These are phyloP conservation scores for Corynespora cassiicola DNA, from an alignment of 2,329 filamentous ascomycete species.

Conservation along the genomic window DNA sequence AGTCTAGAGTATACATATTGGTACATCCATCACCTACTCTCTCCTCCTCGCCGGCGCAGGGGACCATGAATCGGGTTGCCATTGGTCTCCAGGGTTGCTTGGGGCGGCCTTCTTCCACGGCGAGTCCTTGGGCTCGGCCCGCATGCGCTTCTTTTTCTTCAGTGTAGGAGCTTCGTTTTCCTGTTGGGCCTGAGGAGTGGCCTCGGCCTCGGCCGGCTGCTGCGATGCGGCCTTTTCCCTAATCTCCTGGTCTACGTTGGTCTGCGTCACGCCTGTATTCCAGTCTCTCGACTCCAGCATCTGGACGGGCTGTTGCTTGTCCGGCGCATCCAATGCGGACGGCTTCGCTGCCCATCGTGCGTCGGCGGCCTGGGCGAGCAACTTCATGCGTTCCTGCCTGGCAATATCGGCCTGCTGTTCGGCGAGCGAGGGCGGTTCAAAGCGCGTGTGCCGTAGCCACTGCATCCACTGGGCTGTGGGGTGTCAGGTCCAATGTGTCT, in stretches of 20 bases:
- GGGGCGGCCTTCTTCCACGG: slow-evolving; percentile 49
- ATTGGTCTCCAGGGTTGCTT: slow-evolving; percentile 51
- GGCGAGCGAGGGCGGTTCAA: slow-evolving; percentile 60
- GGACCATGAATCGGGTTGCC: slow-evolving; percentile 55
- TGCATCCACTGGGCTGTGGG: slow-evolving; percentile 69
- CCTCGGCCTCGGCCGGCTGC: slow-evolving; percentile 13
- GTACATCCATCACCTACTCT: no score
- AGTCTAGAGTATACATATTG: no score
- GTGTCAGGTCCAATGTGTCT: slow-evolving; percentile 9
- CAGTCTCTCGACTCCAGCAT: slow-evolving; percentile 53
- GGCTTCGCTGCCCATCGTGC: slow-evolving; percentile 67
- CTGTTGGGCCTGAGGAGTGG: slow-evolving; percentile 34
- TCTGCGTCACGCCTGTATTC: slow-evolving; percentile 44
- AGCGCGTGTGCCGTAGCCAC: slow-evolving; percentile 69
- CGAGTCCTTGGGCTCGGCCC: slow-evolving; percentile 40
- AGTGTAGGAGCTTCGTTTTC: slow-evolving; percentile 17
- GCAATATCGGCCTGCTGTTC: slow-evolving; percentile 66
- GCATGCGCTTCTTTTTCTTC: slow-evolving; percentile 27
- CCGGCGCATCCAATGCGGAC: slow-evolving; percentile 64
- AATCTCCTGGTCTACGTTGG: slow-evolving; percentile 40
- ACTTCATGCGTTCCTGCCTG: slow-evolving; percentile 64
- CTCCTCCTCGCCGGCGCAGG: slow-evolving; percentile 47
- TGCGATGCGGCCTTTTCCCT: slow-evolving; percentile 23
- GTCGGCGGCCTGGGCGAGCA: slow-evolving; percentile 65
- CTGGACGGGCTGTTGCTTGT: slow-evolving; percentile 55